Evolutionary conservation across 2,329 filamentous ascomycete genomes (phyloP).

Genomic region (Microthyrium microscopicum): DNA sequence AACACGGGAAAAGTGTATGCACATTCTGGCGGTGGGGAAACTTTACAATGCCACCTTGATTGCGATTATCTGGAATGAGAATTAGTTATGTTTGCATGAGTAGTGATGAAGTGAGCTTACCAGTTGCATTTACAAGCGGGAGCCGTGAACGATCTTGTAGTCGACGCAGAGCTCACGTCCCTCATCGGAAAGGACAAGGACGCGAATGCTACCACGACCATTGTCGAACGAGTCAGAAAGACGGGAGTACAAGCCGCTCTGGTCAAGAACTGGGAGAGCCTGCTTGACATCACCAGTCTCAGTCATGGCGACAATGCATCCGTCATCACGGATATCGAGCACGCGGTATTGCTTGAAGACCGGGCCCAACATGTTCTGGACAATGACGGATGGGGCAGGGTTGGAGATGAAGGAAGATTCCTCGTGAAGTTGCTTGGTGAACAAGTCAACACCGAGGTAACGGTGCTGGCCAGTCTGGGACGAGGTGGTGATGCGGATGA

Average conservation of each 20-base stretch:
- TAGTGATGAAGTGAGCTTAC: neutral
- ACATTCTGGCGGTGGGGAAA: too few species aligned
- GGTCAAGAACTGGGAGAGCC: constrained; percentile 79
- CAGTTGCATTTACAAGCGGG: constrained; percentile 39
- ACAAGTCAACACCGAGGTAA: constrained; percentile 98
- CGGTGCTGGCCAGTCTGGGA: constrained; percentile 97
- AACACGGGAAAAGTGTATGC: too few species aligned
- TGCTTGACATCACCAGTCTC: constrained; percentile 99
- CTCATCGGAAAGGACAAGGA: constrained; percentile 86
- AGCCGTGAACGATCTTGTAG: constrained; percentile 92
- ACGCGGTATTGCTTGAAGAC: constrained; percentile 99
- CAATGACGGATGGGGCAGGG: constrained; percentile 87
- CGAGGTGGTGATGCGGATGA: constrained; percentile 98
- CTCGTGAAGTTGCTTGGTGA: constrained; percentile 99
- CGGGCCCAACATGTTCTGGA: constrained; percentile 98
- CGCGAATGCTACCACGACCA: constrained; percentile 83
- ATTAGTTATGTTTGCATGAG: neutral
- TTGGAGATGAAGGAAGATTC: constrained; percentile 97
- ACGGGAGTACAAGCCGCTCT: constrained; percentile 73
- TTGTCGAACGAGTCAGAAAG: constrained; percentile 74
- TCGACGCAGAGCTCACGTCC: constrained; percentile 92
- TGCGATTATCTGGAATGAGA: neutral
- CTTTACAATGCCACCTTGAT: too few species aligned
- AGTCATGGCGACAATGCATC: constrained; percentile 83
- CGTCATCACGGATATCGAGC: constrained; percentile 82